Conservation (phyloP, 2,329 filamentous ascomycete species). For the Botryotinia convoluta region DNA sequence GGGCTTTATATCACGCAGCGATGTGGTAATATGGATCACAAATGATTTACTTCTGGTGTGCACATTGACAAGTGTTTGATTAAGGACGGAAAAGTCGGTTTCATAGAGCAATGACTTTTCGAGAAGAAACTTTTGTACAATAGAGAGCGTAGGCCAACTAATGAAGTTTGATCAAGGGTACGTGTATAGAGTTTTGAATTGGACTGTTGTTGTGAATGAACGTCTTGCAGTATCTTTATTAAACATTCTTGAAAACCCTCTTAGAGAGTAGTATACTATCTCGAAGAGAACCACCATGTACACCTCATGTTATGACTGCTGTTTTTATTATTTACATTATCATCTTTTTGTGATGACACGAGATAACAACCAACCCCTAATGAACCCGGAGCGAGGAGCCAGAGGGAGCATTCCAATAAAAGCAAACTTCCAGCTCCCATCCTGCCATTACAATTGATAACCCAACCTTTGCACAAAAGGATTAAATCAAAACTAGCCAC, state of each 20-base stretch:
- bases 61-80: constrained; percentile 15
- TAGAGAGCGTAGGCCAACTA: constrained; percentile 18
- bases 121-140: constrained; percentile 20
- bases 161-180: constrained; percentile 18
- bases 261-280: not conserved
- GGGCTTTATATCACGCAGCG: constrained; percentile 21
- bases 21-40: constrained; percentile 21
- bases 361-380: not conserved
- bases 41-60: constrained; percentile 13
- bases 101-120: constrained; percentile 7
- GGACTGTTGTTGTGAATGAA: not conserved
- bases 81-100: constrained; percentile 16
- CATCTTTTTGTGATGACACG: not conserved
- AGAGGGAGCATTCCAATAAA: not conserved
- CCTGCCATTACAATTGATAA: not conserved
- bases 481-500: no score
- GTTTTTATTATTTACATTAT: not conserved
- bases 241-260: not conserved
- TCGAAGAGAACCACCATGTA: not conserved
- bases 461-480: not conserved
- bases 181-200: not conserved
- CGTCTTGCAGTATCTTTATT: not conserved
- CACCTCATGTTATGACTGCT: not conserved
- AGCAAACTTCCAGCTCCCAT: no score
- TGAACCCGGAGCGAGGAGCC: not conserved